Evolutionary conservation across 768 basidiomycete genomes (phyloP).

Genomic region (Boletus patriciae): DNA sequence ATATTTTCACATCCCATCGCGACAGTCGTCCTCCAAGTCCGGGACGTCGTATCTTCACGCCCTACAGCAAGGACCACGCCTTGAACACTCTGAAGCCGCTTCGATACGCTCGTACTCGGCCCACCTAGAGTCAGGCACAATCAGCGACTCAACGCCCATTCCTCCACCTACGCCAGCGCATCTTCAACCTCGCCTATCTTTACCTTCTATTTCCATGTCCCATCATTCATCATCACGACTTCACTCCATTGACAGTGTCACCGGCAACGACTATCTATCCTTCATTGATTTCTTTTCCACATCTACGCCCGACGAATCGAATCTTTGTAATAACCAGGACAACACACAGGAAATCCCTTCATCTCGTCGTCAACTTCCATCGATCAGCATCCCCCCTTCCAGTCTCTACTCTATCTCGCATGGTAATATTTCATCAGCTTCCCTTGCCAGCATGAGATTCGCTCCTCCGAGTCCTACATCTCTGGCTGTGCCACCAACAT

Average conservation of each 20-base stretch:
- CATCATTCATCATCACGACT: slow-evolving; percentile 15
- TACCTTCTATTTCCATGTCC: slow-evolving; percentile 22
- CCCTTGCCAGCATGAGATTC: slow-evolving; percentile 35
- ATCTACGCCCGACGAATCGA: slow-evolving; percentile 19
- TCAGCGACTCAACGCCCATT: slow-evolving; percentile 40
- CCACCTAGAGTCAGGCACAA: slow-evolving; percentile 32
- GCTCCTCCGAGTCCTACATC: slow-evolving; percentile 32
- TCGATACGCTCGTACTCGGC: slow-evolving; percentile 28
- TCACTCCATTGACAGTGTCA: slow-evolving; percentile 17
- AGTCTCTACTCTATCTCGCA: slow-evolving; percentile 18
- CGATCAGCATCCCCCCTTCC: slow-evolving; percentile 21
- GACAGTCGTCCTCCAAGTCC: slow-evolving; percentile 20
- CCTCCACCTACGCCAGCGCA: slow-evolving; percentile 38
- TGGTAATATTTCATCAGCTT: slow-evolving; percentile 18
- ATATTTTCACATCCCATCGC: slow-evolving; percentile 15
- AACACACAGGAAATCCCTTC: not conserved
- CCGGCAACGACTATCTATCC: slow-evolving; percentile 42
- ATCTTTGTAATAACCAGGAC: slow-evolving; percentile 3
- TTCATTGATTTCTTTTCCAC: slow-evolving; percentile 48
- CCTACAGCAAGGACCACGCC: not conserved
- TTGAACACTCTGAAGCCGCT: slow-evolving; percentile 5
- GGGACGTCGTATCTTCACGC: slow-evolving; percentile 18
- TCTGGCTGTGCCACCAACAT: not conserved
- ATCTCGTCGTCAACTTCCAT: slow-evolving; percentile 16
- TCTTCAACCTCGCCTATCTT: slow-evolving; percentile 29